phyloP scores from a whole-genome alignment of 352 stramenopile species.

The Blastocystis sp. region DNA sequence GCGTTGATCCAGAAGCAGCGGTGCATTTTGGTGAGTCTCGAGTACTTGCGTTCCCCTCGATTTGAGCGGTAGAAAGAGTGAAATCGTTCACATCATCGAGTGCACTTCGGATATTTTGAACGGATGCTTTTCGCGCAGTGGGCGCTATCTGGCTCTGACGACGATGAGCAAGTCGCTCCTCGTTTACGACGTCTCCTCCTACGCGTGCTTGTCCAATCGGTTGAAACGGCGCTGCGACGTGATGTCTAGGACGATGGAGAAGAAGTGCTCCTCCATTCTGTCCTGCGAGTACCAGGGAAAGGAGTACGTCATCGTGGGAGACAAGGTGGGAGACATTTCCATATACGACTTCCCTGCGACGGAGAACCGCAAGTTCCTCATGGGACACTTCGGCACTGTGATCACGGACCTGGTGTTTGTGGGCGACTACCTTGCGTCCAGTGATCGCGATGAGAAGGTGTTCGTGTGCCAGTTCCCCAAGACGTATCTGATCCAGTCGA shows the following conservation, averaged over 20 bases:
- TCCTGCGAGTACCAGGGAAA: background rate
- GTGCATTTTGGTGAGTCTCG: conserved; percentile 13
- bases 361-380: background rate
- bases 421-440: conserved; percentile 38
- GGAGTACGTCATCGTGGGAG: conserved; percentile 35
- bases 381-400: conserved; percentile 28
- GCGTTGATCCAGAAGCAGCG: background rate
- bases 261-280: conserved; percentile 27
- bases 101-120: conserved; percentile 28
- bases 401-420: conserved; percentile 23
- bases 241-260: conserved; percentile 28
- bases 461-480: conserved; percentile 49
- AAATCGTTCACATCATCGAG: background rate
- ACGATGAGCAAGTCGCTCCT: background rate
- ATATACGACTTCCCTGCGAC: background rate
- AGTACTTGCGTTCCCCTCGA: background rate
- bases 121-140: background rate
- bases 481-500: conserved; percentile 48
- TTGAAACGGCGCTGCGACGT: too few species aligned
- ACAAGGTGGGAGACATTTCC: conserved; percentile 20
- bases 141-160: conserved; percentile 16
- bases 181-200: background rate
- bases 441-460: conserved; percentile 55
- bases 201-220: too few species aligned
- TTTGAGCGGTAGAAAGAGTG: background rate